These are phyloP conservation scores for Nelumbo lutea DNA, from an alignment of 164 flowering plant species.

Conservation along the genomic window DNA sequence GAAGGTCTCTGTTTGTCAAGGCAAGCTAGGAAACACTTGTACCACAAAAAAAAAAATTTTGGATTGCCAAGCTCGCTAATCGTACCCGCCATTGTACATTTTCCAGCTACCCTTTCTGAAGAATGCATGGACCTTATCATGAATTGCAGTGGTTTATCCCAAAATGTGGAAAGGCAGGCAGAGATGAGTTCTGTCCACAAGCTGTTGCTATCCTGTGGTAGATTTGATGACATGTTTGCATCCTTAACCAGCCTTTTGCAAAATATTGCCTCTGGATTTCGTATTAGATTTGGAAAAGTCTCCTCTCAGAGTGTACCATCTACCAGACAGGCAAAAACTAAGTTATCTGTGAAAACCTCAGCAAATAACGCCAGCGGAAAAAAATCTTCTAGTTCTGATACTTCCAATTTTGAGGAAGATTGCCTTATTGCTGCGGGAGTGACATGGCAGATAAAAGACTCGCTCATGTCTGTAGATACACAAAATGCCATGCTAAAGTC, in stretches of 20 bases:
- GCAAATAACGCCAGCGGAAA: slow-evolving; percentile 28
- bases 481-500: slow-evolving; percentile 48
- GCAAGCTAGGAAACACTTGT: no score
- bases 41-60: no score
- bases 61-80: no score
- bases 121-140: slow-evolving; percentile 46
- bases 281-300: slow-evolving; percentile 36
- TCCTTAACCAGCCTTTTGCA: slow-evolving; percentile 42
- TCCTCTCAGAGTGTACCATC: slow-evolving; percentile 25
- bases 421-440: slow-evolving; percentile 53
- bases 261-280: slow-evolving; percentile 46
- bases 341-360: slow-evolving; percentile 31
- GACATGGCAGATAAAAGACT: slow-evolving; percentile 87
- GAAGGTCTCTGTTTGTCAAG: no score
- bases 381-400: slow-evolving; percentile 15
- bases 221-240: slow-evolving; percentile 61
- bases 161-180: slow-evolving; percentile 56
- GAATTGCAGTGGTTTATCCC: slow-evolving; percentile 48
- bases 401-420: slow-evolving; percentile 38
- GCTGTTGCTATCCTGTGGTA: slow-evolving; percentile 51
- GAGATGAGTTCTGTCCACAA: slow-evolving; percentile 76
- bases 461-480: slow-evolving; percentile 46
- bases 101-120: slow-evolving; percentile 28
- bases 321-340: slow-evolving; percentile 40
- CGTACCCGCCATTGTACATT: background rate